A percentile compares a stretch with the other conserved stretches of the same genome.
These are phyloP conservation scores for Silene uniflora DNA, from an alignment of 148 eudicot species.

Conservation along the genomic window DNA sequence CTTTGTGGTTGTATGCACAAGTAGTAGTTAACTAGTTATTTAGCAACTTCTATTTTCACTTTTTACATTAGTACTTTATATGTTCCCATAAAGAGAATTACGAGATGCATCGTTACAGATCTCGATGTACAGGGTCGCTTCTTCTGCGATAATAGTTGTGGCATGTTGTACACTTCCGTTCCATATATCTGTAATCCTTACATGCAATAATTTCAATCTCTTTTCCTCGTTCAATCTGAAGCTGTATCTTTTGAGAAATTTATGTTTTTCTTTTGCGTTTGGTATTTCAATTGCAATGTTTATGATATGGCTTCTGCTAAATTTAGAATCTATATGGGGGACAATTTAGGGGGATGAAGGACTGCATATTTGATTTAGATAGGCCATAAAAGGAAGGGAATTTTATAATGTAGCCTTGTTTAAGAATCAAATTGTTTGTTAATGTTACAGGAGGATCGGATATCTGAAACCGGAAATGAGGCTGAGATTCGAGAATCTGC, in stretches of 20 bases:
- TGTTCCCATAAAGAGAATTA: not conserved
- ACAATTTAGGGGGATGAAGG: not conserved
- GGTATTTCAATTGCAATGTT: not conserved
- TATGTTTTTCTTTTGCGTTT: not conserved
- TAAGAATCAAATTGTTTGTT: not conserved
- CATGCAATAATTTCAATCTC: not conserved
- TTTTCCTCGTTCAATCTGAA: not conserved
- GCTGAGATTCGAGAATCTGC: conserved; percentile 71
- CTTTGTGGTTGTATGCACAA: not conserved
- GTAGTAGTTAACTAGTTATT: not conserved
- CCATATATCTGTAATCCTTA: not conserved
- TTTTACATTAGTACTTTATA: not conserved
- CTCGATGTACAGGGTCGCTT: not conserved
- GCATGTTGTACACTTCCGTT: not conserved
- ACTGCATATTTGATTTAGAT: not conserved
- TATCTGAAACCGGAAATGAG: conserved; percentile 70
- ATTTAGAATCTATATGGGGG: not conserved
- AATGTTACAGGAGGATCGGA: conserved; percentile 56
- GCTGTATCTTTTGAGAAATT: not conserved
- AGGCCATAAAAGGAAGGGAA: not conserved
- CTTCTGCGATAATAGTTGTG: not conserved
- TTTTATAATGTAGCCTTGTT: not conserved
- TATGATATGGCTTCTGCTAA: conserved; percentile 1
- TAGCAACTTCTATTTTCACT: not conserved
- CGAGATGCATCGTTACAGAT: not conserved